Base-by-base conservation (phyloP, 257 asterid genomes). In the Ocimum tenuiflorum region DNA sequence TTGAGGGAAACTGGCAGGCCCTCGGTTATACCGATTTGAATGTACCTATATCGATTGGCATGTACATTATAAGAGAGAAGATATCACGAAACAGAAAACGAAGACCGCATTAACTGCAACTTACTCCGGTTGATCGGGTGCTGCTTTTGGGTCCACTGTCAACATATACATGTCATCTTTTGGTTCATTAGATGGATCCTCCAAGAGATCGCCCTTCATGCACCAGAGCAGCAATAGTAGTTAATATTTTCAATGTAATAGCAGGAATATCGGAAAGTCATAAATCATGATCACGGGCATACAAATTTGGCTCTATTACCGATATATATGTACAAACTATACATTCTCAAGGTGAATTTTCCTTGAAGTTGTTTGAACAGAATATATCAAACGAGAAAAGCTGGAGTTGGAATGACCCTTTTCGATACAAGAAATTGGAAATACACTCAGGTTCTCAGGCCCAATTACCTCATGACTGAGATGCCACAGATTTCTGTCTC, bases 401-500 rank as follows among this genome's bases (percentile, higher is more conserved):
- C 29, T 24, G 24, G 7, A 43, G 31, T 1, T 27, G 12, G 31
- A 63, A 46, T 22, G 9, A n/a, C 33, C 58, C 27, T 54, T 60
- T 23, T 35, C 19, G 20, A 13, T 36, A 47, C 23, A 4, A 20
- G 51, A 60, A 42, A 14, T 56, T 12, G 14, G 42, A 59, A 12
- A 42, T 19, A 62, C 31, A 33, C 70, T 42, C n/a, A n/a, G n/a
- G n/a, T n/a, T n/a, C n/a, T n/a, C 4, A 9, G 15, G 14, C 43
- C 15, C 52, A 60, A 48, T 60, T 83, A 89, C 95, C 97, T 92
- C 99, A 67, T 92, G 97, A 73, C 99, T 92, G 65, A 92, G 94
- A 65, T 92, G 99, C 97, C 99, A 89, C 56, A 92, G 80, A 76
- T 92, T 92, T 78, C 97, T 86, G 77, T 92, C 99, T 83, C 97